A percentile compares a stretch with the other conserved stretches of the same genome.
Conservation (phyloP, 495 filamentous ascomycete species). For the Pseudomonodictys pantanalensis region DNA sequence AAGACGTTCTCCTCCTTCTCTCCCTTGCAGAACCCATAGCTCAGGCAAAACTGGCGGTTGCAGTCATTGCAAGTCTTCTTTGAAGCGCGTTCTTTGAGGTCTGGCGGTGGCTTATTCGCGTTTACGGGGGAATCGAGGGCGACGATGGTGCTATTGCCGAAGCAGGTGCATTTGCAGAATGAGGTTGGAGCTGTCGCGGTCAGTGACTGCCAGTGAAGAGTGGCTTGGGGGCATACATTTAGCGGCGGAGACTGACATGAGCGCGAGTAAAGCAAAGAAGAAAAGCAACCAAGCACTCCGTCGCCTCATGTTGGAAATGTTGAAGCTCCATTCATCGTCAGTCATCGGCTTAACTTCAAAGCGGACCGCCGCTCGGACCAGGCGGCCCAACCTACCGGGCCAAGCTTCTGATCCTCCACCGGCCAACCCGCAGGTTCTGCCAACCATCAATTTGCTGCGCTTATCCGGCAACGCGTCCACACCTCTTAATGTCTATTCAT, state of each 20-base stretch:
- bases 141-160: slow-evolving; percentile 88
- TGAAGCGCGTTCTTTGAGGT: slow-evolving; percentile 33
- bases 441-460: background rate
- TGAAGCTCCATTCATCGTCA: background rate
- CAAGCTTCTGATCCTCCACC: slow-evolving; percentile 1
- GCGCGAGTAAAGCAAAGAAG: slow-evolving; percentile 26
- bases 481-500: background rate
- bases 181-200: slow-evolving; percentile 57
- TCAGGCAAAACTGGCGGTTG: slow-evolving; percentile 85
- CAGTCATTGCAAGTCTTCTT: slow-evolving; percentile 72
- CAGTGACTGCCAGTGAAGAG: too few species aligned
- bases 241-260: slow-evolving; percentile 34
- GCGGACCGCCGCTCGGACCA: slow-evolving; percentile 2
- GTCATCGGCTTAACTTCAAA: background rate
- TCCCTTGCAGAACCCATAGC: slow-evolving; percentile 81
- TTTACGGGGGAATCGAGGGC: slow-evolving; percentile 51
- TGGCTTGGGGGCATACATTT: slow-evolving; percentile 38
- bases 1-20: slow-evolving; percentile 84
- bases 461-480: background rate
- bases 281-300: slow-evolving; percentile 6
- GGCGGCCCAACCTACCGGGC: background rate
- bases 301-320: slow-evolving; percentile 2
- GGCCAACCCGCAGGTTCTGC: background rate
- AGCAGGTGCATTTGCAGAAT: slow-evolving; percentile 98
- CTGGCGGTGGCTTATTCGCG: slow-evolving; percentile 36